These are phyloP conservation scores for Trichosanthes truncata DNA, from an alignment of 306 rosid genomes.

Conservation along the genomic window DNA sequence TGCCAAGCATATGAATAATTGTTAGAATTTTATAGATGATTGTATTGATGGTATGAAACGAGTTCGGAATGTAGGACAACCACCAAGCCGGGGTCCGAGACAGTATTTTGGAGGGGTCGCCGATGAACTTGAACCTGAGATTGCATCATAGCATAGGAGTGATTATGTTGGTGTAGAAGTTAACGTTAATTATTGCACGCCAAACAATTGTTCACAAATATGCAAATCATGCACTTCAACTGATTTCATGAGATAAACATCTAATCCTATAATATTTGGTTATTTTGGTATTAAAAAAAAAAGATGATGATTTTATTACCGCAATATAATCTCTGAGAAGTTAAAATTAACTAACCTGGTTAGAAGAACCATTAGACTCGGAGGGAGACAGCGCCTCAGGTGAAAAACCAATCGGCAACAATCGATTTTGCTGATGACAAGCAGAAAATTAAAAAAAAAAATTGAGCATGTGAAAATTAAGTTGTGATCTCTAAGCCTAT, in stretches of 20 bases:
- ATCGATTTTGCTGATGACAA: conserved; percentile 29
- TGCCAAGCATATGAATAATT: conserved; percentile 23
- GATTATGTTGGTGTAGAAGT: background rate
- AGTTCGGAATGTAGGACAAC: background rate
- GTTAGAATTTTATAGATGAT: background rate
- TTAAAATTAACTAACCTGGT: conserved; percentile 35
- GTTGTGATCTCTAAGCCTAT: background rate
- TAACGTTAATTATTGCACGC: background rate
- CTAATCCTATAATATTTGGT: background rate
- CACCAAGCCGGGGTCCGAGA: conserved; percentile 12
- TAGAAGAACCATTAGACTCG: conserved; percentile 26
- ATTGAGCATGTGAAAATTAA: background rate
- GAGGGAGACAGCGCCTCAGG: conserved; percentile 27
- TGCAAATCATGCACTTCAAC: background rate
- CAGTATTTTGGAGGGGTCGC: conserved; percentile 7
- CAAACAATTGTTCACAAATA: background rate
- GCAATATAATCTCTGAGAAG: background rate
- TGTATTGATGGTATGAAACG: background rate
- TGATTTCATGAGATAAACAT: background rate
- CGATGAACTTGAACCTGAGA: conserved; percentile 10
- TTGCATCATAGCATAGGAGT: background rate
- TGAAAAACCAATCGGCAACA: conserved; percentile 29
- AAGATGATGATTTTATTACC: background rate
- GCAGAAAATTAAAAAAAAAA: background rate
- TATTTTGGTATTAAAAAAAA: background rate